Percentiles rank a stretch among this genome's conserved stretches.
These are phyloP conservation scores for Termitomyces sp. DNA, from an alignment of 768 basidiomycete genomes.

Conservation along the genomic window DNA sequence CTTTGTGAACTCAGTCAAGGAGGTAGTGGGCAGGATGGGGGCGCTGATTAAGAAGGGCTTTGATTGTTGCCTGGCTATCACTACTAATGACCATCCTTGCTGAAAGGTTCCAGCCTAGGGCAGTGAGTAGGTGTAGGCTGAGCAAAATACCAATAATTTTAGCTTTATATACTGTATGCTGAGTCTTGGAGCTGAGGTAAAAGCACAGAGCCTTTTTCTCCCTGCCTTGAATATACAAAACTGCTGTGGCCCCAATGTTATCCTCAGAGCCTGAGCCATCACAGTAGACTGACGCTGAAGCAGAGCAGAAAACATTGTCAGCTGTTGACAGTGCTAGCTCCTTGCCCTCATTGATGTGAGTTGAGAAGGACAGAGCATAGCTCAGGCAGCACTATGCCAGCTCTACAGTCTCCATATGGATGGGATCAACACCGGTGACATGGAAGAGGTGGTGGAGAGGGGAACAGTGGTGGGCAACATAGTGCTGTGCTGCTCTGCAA, in stretches of 20 bases:
- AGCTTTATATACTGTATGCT: constrained; percentile 1
- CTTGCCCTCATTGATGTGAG: background rate
- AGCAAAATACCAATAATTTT: background rate
- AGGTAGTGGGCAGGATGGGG: constrained; percentile 8
- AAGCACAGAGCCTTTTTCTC: background rate
- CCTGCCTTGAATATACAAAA: background rate
- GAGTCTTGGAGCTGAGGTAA: background rate
- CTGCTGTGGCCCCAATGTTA: constrained; percentile 3
- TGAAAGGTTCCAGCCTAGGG: background rate
- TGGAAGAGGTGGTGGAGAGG: constrained; percentile 8
- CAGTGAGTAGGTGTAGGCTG: background rate
- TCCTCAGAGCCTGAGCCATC: constrained; percentile 9
- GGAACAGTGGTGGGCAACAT: constrained; percentile 2
- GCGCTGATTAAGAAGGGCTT: background rate
- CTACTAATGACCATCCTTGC: background rate
- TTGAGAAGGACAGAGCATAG: constrained; percentile 3
- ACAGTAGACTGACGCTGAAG: constrained; percentile 4
- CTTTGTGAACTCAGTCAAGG: background rate
- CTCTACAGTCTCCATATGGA: background rate
- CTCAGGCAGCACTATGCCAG: background rate
- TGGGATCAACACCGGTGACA: background rate
- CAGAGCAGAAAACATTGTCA: background rate
- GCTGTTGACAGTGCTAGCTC: background rate
- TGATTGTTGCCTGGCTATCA: background rate
- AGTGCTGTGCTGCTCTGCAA: background rate